phyloP scores from a whole-genome alignment of 139 green algal species.

The Chlamydomonas sp. region DNA sequence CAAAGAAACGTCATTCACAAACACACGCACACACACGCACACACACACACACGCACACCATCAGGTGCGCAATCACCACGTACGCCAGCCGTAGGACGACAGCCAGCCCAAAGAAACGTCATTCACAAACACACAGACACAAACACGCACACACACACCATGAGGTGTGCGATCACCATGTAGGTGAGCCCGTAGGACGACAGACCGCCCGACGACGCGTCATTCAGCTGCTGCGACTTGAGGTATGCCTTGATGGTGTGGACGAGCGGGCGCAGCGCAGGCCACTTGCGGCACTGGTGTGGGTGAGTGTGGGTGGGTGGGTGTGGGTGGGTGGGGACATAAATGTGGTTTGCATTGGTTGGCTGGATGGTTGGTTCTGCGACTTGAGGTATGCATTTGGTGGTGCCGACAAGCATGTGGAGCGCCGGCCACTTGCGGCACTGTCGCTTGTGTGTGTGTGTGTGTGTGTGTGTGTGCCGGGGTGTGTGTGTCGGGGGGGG shows the following conservation, averaged over 20 bases:
- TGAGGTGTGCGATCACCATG: conserved; percentile 25
- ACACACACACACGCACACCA: neutral
- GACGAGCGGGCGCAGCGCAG: conserved; percentile 56
- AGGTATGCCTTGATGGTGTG: conserved; percentile 63
- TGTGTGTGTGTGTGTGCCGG: too few species aligned
- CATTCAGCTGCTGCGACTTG: conserved; percentile 27
- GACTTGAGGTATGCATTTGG: neutral
- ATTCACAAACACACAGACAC: conserved; percentile 5
- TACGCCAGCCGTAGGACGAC: conserved; percentile 14
- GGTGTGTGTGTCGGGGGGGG: too few species aligned
- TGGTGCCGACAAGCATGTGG: neutral
- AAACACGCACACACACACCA: conserved; percentile 14
- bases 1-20: too few species aligned
- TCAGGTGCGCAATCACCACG: conserved; percentile 19
- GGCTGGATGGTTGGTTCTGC: neutral
- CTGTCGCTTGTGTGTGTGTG: too few species aligned
- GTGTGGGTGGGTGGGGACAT: too few species aligned
- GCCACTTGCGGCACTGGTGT: conserved; percentile 43
- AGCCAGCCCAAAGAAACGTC: neutral
- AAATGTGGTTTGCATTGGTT: neutral
- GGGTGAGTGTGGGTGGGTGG: too few species aligned
- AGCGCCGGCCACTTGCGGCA: too few species aligned
- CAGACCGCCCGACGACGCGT: conserved; percentile 21
- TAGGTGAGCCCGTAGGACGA: conserved; percentile 30
- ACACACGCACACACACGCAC: too few species aligned